Evolutionary conservation across 1,139 yeast species (phyloP).

Genomic region (Zygosaccharomyces sapae): DNA sequence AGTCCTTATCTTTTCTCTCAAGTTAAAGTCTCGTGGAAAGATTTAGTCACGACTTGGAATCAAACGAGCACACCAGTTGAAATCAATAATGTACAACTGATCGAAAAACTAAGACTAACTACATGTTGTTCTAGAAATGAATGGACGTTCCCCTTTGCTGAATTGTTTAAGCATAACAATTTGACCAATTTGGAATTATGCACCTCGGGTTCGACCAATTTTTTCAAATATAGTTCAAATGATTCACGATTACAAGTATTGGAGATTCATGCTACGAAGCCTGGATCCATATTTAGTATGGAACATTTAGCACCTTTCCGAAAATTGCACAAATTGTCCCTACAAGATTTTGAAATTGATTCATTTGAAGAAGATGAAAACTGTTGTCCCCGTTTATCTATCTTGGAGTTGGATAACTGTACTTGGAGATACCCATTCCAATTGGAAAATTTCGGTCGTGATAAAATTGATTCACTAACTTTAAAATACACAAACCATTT

Average conservation of each 20-base stretch:
- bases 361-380: conserved; percentile 28
- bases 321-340: conserved; percentile 20
- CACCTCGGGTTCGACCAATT: conserved; percentile 33
- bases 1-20: conserved; percentile 30
- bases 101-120: conserved; percentile 23
- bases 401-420: conserved; percentile 29
- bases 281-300: conserved; percentile 30
- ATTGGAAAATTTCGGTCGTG: conserved; percentile 28
- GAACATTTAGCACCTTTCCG: conserved; percentile 31
- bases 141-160: conserved; percentile 35
- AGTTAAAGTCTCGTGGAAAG: conserved; percentile 27
- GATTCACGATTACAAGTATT: conserved; percentile 21
- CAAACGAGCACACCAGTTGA: conserved; percentile 7
- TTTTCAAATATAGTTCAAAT: conserved; percentile 30
- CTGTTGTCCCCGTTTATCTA: conserved; percentile 13
- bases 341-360: conserved; percentile 32
- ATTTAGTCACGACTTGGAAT: conserved; percentile 10
- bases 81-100: conserved; percentile 17
- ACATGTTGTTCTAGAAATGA: conserved; percentile 31
- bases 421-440: conserved; percentile 37
- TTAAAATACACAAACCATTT: conserved; percentile 32
- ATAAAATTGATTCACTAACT: conserved; percentile 22
- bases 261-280: conserved; percentile 22
- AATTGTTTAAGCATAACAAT: conserved; percentile 25
- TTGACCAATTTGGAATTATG: conserved; percentile 22